Base-by-base conservation (phyloP, 2,329 filamentous ascomycete species). In the Fusarium sp. region DNA sequence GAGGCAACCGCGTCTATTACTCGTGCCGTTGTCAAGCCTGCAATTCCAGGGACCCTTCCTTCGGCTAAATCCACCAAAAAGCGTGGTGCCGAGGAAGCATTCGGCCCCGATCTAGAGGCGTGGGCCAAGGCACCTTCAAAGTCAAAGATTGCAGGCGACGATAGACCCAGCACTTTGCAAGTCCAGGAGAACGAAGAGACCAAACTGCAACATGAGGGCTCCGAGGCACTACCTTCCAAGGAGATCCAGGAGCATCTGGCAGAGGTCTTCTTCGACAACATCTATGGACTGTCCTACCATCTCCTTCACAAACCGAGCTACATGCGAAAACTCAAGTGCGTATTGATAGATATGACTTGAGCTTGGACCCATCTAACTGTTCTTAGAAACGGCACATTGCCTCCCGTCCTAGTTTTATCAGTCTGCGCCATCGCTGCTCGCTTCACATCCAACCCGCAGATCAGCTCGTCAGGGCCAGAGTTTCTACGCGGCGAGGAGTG, bases 221-320 rank as follows among this genome's bases (percentile, higher is more conserved):
- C 87, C 2, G 93, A 97, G 69, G 90, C 90, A 61, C 81, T 99
- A 13, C 96, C 96, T 1, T 84, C 92, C 0, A 90, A 91, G 77
- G 94, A 97, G 40, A 88, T 97, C 11, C 96, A 98, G 77, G 92
- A 97, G 76, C 95, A 98, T 79, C 85, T 99, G 6, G 90, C 94
- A 16, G 94, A 98, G 75, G 89, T 97, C 0, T 99, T 96, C 77
- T 99, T 98, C 76, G 95, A 98, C 75, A 94, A 91, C 74, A 87
- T 98, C 1, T 98, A 99, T 76, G 96, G 96, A 8, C 96, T 98
- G 77, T 92, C 93, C 33, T 99, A 98, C 78, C 92, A 96, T 69
- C 83, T 99, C 18, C 87, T 99, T 9, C 96, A 99, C 80, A 98
- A 97, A 77, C 95, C 96, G 36, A 98, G 94, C 77, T 98, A 96